Base-by-base conservation (phyloP, 345 rosid genomes). In the Hypericum perforatum region DNA sequence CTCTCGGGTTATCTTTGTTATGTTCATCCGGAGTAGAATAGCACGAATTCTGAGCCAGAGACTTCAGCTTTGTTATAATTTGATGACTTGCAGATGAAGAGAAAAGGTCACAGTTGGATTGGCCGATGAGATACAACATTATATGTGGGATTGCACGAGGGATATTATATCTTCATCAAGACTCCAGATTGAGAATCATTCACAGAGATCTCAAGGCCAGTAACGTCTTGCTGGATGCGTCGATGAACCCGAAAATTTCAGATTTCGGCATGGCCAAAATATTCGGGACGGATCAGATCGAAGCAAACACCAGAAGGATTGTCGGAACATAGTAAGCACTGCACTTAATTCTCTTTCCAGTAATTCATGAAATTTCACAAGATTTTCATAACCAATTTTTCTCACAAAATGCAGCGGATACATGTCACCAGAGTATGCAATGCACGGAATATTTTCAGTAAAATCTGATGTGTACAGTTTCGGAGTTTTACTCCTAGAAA, bases 371-470 rank as follows among this genome's bases (percentile, higher is more conserved):
- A 36, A 3, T 11, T 12, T 14, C n/a, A 13, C 9, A 41, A 6
- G n/a, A 2, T 10, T 32, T 6, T 9, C 15, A 16, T 7, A 11
- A 49, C 7, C n/a, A n/a, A n/a, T 11, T 15, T 7, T 46, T 13
- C 0, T 52, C 12, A 22, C 32, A 22, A 22, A 22, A 6, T 59
- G 52, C 47, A 66, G 7, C 37, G 73, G 73, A 39, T 69, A 69
- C 6, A 63, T 69, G 73, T 62, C 73, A n/a, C 73, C 69, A 9
- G 65, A 69, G 29, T 69, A 69, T 16, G 69, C 65, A n/a, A 63
- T 69, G 65, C 65, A 69, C n/a, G 73, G 65, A 5, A 0, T 44
- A 16, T 63, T 69, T 54, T 69, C 69, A 29, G 43, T 54, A 44
- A 69, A 63, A 50, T 69, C 73, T 0, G 65, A 69, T 50, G 69